These are phyloP conservation scores for Juncus inflexus DNA, from an alignment of 176 grass and related monocot species.

Conservation along the genomic window DNA sequence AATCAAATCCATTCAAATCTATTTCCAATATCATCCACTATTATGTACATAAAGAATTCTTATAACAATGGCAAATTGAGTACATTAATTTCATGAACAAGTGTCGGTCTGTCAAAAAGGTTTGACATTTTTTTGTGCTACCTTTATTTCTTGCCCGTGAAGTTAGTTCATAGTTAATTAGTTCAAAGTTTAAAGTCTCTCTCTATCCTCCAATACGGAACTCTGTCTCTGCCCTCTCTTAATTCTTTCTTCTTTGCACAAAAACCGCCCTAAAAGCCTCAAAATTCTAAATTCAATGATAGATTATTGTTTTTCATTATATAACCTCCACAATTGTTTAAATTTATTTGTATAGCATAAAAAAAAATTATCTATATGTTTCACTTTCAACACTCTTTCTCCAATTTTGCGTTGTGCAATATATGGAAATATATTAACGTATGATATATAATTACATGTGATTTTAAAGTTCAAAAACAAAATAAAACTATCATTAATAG, in stretches of 20 bases:
- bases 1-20: too few relatives aligned
- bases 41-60: too few relatives aligned
- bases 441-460: too few relatives aligned
- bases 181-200: not conserved
- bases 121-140: constrained; percentile 17
- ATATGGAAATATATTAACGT: too few relatives aligned
- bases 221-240: not conserved
- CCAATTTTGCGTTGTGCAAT: too few relatives aligned
- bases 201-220: constrained; percentile 23
- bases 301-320: not conserved
- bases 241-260: constrained; percentile 5
- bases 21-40: too few relatives aligned
- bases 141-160: constrained; percentile 48
- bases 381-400: too few relatives aligned
- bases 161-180: constrained; percentile 35
- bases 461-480: too few relatives aligned
- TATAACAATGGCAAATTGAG: too few relatives aligned
- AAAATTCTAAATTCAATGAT: constrained; percentile 16
- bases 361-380: too few relatives aligned
- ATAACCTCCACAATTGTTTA: constrained; percentile 1
- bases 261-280: constrained; percentile 33
- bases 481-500: too few relatives aligned
- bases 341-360: constrained; percentile 16
- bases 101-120: not conserved
- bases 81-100: too few relatives aligned